A percentile compares a stretch with the other conserved stretches of the same genome.
Conservation (phyloP, 208 protist genomes). For the Eutreptiella sp. region DNA sequence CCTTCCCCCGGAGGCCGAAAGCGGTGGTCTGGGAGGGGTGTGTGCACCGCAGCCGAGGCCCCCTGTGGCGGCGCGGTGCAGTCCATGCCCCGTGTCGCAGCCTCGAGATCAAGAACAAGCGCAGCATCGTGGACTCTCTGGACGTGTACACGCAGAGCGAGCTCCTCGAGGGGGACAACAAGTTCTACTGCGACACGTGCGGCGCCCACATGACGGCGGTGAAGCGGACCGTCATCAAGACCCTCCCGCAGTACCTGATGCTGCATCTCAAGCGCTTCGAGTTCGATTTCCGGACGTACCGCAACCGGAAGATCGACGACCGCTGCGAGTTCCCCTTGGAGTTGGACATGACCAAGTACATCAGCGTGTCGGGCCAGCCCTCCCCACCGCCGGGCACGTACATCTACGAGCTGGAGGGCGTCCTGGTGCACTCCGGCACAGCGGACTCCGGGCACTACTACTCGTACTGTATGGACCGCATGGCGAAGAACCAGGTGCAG, state of each 20-base stretch:
- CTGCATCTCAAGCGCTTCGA: slow-evolving; percentile 77
- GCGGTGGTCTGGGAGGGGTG: no score
- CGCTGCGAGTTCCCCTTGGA: slow-evolving; percentile 48
- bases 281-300: slow-evolving; percentile 67
- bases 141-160: slow-evolving; percentile 58
- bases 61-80: slow-evolving; percentile 47
- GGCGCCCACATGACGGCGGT: slow-evolving; percentile 44
- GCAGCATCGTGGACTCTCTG: slow-evolving; percentile 51
- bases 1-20: no score
- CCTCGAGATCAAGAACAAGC: slow-evolving; percentile 65
- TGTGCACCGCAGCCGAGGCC: slow-evolving; percentile 10
- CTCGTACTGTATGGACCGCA: slow-evolving; percentile 46
- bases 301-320: slow-evolving; percentile 68
- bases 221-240: slow-evolving; percentile 44
- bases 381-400: no score
- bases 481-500: neutral
- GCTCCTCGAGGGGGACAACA: slow-evolving; percentile 66
- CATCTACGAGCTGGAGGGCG: slow-evolving; percentile 54
- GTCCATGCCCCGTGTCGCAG: slow-evolving; percentile 47
- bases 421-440: slow-evolving; percentile 68
- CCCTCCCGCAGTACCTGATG: slow-evolving; percentile 59
- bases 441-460: slow-evolving; percentile 77
- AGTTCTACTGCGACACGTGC: slow-evolving; percentile 55
- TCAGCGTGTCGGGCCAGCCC: slow-evolving; percentile 40
- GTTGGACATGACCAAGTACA: slow-evolving; percentile 71